Conservation (phyloP, 345 rosid genomes). For the Dipteronia dyeriana region DNA sequence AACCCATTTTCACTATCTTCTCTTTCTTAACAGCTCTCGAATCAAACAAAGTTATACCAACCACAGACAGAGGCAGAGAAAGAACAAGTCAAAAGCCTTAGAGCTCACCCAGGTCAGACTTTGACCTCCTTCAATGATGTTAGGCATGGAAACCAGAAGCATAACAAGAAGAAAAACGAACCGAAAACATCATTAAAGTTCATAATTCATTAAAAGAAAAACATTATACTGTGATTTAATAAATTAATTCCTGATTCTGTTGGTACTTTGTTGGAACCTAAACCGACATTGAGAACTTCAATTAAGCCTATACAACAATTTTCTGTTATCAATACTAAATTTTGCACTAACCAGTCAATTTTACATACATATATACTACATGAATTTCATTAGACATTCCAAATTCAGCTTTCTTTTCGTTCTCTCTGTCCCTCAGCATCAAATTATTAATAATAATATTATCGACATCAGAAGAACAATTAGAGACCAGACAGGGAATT, state of each 20-base stretch:
- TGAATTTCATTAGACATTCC: neutral
- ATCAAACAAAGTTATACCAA: neutral
- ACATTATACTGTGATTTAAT: neutral
- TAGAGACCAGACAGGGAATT: neutral
- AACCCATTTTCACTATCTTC: neutral
- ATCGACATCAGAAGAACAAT: neutral
- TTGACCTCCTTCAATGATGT: neutral
- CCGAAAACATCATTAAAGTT: neutral
- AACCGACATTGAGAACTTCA: neutral
- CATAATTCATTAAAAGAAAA: neutral
- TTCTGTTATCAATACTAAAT: neutral
- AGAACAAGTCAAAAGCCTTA: neutral
- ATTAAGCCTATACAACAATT: neutral
- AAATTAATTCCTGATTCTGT: too few species aligned
- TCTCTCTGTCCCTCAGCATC: neutral
- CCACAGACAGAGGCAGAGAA: neutral
- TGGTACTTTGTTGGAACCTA: neutral
- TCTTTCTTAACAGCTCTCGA: slow-evolving; percentile 6
- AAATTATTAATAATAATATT: neutral
- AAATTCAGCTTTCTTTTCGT: neutral
- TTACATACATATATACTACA: neutral
- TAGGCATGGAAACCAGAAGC: neutral
- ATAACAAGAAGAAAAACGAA: neutral
- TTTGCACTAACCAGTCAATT: neutral
- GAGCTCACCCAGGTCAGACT: neutral